Evolutionary conservation across 768 basidiomycete species (phyloP).

Genomic region (Amanita phalloides): DNA sequence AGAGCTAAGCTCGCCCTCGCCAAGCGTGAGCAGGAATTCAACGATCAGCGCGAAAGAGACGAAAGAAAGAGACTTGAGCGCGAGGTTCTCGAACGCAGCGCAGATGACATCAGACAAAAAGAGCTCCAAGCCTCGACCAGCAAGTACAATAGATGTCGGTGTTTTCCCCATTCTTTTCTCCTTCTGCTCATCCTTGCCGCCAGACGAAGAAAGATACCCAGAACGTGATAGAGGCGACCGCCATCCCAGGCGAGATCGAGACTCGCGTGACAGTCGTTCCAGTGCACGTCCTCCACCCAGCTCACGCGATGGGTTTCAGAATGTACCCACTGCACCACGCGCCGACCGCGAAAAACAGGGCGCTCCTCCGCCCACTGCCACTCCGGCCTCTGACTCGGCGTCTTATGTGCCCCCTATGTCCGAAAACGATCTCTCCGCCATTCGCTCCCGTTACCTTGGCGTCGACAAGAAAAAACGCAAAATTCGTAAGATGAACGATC

Average conservation of each 20-base stretch:
- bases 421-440: conserved; percentile 67
- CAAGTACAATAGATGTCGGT: conserved; percentile 35
- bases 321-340: conserved; percentile 78
- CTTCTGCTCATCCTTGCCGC: not conserved
- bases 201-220: conserved; percentile 46
- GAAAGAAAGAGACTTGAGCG: conserved; percentile 52
- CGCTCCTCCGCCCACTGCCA: conserved; percentile 36
- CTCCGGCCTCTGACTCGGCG: conserved; percentile 20
- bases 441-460: conserved; percentile 91
- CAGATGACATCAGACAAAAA: conserved; percentile 51
- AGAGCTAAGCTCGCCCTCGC: conserved; percentile 83
- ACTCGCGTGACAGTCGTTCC: conserved; percentile 23
- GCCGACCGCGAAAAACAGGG: conserved; percentile 50
- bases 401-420: conserved; percentile 59
- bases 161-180: conserved; percentile 7
- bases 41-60: conserved; percentile 55
- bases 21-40: conserved; percentile 77
- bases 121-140: conserved; percentile 29
- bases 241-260: conserved; percentile 32
- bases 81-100: conserved; percentile 65
- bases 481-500: conserved; percentile 89
- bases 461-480: conserved; percentile 91
- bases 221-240: conserved; percentile 37
- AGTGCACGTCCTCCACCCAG: conserved; percentile 25
- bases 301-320: conserved; percentile 41